phyloP scores from a whole-genome alignment of 352 stramenopile species.

The Phytophthora ramorum region DNA sequence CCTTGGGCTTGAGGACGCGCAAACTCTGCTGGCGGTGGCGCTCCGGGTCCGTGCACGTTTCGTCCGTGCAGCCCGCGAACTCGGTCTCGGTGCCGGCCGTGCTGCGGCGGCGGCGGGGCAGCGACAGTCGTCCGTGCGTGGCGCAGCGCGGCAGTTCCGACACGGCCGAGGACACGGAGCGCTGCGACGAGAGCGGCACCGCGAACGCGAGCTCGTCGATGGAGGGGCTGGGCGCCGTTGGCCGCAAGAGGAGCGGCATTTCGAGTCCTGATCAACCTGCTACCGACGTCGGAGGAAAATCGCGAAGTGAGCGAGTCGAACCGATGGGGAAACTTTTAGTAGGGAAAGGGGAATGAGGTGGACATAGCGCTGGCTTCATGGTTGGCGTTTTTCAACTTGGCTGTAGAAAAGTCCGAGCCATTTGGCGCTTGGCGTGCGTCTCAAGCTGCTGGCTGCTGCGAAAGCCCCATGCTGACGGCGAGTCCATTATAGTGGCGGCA shows the following conservation, averaged over 20 bases:
- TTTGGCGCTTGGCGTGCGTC: neutral
- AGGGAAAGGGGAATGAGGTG: conserved; percentile 12
- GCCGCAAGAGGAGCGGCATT: conserved; percentile 79
- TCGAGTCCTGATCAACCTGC: neutral
- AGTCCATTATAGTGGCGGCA: no score
- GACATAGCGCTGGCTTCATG: conserved; percentile 10
- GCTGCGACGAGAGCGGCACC: conserved; percentile 37
- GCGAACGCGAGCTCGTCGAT: conserved; percentile 78
- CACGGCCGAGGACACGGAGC: conserved; percentile 23
- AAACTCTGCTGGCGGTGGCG: conserved; percentile 27
- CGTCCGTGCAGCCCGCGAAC: conserved; percentile 21
- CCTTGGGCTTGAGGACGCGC: conserved; percentile 21
- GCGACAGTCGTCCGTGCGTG: conserved; percentile 46
- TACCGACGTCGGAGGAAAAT: conserved; percentile 25
- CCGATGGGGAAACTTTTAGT: conserved; percentile 9
- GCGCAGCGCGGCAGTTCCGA: conserved; percentile 43
- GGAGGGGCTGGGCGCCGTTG: conserved; percentile 68
- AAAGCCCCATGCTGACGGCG: no score
- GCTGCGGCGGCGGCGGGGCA: conserved; percentile 37
- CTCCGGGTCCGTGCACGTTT: conserved; percentile 15
- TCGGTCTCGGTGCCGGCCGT: conserved; percentile 43
- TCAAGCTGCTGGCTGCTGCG: conserved; percentile 1
- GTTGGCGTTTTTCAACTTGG: conserved; percentile 20
- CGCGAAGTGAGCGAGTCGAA: conserved; percentile 22
- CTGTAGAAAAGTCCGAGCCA: neutral